Evolutionary conservation across 2,329 filamentous ascomycete genomes (phyloP), one percentile per base, ranked within the genome.

Genomic region (Paracamarosporium sp.): DNA sequence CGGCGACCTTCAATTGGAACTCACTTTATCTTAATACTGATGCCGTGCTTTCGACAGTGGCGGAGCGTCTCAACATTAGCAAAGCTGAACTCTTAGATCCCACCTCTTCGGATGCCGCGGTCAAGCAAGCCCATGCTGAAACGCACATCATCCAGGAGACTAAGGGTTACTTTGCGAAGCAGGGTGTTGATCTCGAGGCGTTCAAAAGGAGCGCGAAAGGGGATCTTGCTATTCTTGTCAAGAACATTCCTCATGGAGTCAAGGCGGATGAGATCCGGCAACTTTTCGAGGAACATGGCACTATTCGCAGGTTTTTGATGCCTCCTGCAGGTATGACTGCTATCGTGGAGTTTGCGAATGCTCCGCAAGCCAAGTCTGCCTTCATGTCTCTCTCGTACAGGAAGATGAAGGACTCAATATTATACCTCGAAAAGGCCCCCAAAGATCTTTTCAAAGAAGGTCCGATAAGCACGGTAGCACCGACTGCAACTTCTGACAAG

Each of bases 1-100:
- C 88, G 28, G 87, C 85, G 47, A 88, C 86, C 1, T 98, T 98
- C 80, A 97, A 94, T 75, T 99, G 95, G 95, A 99, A 99, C 81
- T 94, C 93, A n/a, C 82, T 99, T n/a, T 99, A 95, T 78, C 96
- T 99, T 91, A 97, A 90, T 78, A 90, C 83, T 38, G 93, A 99
- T 80, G 92, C 95, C 50, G 93, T 99, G 51, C 93, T 97, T 78
- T 88, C 91, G 47, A 96, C 93, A 5, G 87, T 97, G 60, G 92
- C 95, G 46, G 87, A 89, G 71, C 90, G 93, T 53, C 83, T 99
- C 56, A 93, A 94, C 45, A 86, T 99, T 56, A 90, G 90, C 54
- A 99, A 99, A 81, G 89, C 92, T 11, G 93, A 97, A 68, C 80
- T 99, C 56, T 83, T 99, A 44, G 94, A 99, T 78, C 95, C 94